Conservation (phyloP, 2,329 filamentous ascomycete species). For the Penicillium frequentans region DNA sequence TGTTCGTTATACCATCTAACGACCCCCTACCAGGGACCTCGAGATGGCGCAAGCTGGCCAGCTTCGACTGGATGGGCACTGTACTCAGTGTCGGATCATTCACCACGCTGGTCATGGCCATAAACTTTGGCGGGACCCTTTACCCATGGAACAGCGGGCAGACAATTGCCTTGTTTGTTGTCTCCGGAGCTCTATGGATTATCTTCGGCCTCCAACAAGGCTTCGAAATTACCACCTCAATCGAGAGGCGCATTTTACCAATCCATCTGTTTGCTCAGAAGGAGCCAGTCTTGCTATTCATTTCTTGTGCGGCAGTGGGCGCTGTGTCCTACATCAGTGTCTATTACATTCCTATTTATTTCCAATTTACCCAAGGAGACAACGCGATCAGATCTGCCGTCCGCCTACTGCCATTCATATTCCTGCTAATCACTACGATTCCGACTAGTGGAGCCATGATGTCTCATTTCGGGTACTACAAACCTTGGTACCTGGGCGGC, state of each 20-base stretch:
- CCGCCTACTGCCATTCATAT: constrained; percentile 33
- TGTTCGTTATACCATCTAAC: too few species aligned
- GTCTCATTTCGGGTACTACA: constrained; percentile 21
- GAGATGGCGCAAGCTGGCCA: too few species aligned
- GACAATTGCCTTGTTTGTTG: constrained; percentile 45
- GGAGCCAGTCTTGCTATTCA: constrained; percentile 44
- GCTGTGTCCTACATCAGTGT: constrained; percentile 38
- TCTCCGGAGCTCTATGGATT: constrained; percentile 36
- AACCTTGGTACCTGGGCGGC: constrained; percentile 30
- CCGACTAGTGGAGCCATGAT: constrained; percentile 22
- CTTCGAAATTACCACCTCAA: constrained; percentile 44
- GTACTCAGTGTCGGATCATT: constrained; percentile 24
- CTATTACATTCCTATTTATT: constrained; percentile 58
- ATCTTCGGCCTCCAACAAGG: constrained; percentile 52
- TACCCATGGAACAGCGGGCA: constrained; percentile 39
- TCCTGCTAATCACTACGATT: constrained; percentile 22
- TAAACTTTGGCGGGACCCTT: constrained; percentile 37
- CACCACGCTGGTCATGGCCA: constrained; percentile 7
- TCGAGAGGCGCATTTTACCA: constrained; percentile 49
- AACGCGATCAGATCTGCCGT: constrained; percentile 30
- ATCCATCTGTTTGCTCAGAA: constrained; percentile 42
- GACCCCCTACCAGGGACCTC: too few species aligned
- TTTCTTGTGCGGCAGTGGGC: constrained; percentile 34
- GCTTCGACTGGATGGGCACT: constrained; percentile 35
- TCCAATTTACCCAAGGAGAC: constrained; percentile 53